Evolutionary conservation across 2,329 filamentous ascomycete genomes (phyloP).

Genomic region (Fusarium nurragi): DNA sequence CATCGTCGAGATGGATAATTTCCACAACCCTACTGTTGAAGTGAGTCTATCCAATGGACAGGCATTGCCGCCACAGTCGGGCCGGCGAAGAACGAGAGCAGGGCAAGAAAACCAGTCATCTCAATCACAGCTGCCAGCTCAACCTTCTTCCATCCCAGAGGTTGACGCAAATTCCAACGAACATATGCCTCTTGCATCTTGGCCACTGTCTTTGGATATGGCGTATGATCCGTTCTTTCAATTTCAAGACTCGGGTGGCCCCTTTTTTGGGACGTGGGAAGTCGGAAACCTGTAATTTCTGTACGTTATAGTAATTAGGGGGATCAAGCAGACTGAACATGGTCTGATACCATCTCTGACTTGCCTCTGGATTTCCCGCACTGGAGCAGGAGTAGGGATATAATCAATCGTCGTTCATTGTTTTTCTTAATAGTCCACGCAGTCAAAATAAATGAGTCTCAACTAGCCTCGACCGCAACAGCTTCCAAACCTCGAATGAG

Average conservation of each 20-base stretch:
- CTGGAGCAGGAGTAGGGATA: too few species aligned
- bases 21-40: neutral
- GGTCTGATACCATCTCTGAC: too few species aligned
- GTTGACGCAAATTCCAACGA: rapidly evolving
- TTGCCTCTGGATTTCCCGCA: too few species aligned
- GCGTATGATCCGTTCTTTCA: constrained; percentile 1
- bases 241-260: neutral
- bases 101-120: neutral
- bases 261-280: neutral
- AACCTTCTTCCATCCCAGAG: neutral
- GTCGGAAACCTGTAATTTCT: neutral
- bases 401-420: too few species aligned
- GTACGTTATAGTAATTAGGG: too few species aligned
- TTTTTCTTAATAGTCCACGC: too few species aligned
- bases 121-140: neutral
- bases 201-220: constrained; percentile 4
- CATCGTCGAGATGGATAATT: neutral
- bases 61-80: neutral
- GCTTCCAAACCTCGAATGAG: too few species aligned
- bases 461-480: too few species aligned
- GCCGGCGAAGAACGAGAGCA: neutral
- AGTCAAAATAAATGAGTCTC: too few species aligned
- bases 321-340: too few species aligned
- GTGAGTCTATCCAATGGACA: neutral
- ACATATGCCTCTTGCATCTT: neutral